Evolutionary conservation across 345 rosid species (phyloP).

Genomic region (Linum lewisii): DNA sequence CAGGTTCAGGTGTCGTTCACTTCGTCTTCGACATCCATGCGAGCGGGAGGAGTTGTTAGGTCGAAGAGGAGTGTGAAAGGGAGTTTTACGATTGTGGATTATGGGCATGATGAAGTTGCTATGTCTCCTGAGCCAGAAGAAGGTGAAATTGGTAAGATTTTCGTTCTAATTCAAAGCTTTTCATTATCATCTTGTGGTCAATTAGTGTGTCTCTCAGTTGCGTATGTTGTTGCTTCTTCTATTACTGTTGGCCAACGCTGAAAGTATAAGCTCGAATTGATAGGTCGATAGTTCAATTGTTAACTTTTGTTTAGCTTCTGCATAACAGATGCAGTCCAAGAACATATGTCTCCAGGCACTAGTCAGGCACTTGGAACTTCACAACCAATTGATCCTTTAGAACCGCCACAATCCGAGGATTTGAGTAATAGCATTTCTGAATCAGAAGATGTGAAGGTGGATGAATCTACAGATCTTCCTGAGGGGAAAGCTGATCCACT

Average conservation of each 20-base stretch:
- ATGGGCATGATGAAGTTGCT: constrained; percentile 55
- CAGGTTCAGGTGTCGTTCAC: constrained; percentile 11
- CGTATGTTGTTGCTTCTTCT: background rate
- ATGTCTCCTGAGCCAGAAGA: constrained; percentile 71
- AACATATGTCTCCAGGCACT: constrained; percentile 21
- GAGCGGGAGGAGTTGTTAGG: constrained; percentile 6
- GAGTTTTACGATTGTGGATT: constrained; percentile 51
- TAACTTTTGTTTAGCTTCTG: constrained; percentile 12
- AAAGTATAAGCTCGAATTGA: background rate
- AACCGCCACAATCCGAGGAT: constrained; percentile 28
- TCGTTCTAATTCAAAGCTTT: background rate
- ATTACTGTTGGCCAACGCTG: background rate
- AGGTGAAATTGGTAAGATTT: constrained; percentile 26
- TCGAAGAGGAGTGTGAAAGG: constrained; percentile 25
- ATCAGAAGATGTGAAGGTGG: constrained; percentile 33
- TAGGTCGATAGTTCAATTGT: background rate
- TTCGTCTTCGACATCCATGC: constrained; percentile 16
- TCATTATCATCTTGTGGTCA: background rate
- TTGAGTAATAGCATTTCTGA: constrained; percentile 19
- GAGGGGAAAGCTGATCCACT: constrained; percentile 42
- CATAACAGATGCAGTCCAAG: constrained; percentile 29
- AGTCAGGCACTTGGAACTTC: constrained; percentile 38
- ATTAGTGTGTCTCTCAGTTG: background rate
- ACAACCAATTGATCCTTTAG: constrained; percentile 35
- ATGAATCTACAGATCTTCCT: constrained; percentile 24